phyloP scores from a whole-genome alignment of 2,329 filamentous ascomycete genomes.

The Didymella keratinophila region DNA sequence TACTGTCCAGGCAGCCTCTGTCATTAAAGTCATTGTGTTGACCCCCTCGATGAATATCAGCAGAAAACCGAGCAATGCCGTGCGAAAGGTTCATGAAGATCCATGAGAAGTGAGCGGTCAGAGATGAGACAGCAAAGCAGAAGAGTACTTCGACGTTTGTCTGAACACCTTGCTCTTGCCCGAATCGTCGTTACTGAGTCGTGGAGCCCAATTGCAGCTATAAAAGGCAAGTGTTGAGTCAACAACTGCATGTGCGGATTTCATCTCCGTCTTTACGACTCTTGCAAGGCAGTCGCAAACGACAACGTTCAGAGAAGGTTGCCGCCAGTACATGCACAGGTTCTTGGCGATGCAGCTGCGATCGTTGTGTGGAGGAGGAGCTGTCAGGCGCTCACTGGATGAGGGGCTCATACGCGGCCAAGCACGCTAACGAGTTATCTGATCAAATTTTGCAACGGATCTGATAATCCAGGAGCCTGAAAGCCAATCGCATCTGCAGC shows the following conservation, averaged over 20 bases:
- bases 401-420: constrained; percentile 15
- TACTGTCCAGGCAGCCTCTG: no score
- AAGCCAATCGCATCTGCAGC: constrained; percentile 11
- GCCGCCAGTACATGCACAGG: constrained; percentile 3
- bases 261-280: not conserved
- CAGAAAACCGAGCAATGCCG: no score
- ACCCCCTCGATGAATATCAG: no score
- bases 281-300: constrained; percentile 5
- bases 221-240: not conserved
- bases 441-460: constrained; percentile 32
- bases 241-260: constrained; percentile 13
- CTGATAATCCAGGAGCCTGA: constrained; percentile 21
- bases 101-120: not conserved
- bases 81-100: not conserved
- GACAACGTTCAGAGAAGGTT: constrained; percentile 8
- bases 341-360: constrained; percentile 2
- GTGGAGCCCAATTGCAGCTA: not conserved
- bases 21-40: no score
- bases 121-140: no score
- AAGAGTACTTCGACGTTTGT: no score
- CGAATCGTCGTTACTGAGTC: not conserved
- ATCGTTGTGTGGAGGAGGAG: constrained; percentile 3
- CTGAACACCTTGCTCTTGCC: no score
- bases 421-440: constrained; percentile 26
- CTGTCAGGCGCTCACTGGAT: constrained; percentile 2